Evolutionary conservation across 2,329 filamentous ascomycete genomes (phyloP).

Genomic region (Penicillium sumatraense): DNA sequence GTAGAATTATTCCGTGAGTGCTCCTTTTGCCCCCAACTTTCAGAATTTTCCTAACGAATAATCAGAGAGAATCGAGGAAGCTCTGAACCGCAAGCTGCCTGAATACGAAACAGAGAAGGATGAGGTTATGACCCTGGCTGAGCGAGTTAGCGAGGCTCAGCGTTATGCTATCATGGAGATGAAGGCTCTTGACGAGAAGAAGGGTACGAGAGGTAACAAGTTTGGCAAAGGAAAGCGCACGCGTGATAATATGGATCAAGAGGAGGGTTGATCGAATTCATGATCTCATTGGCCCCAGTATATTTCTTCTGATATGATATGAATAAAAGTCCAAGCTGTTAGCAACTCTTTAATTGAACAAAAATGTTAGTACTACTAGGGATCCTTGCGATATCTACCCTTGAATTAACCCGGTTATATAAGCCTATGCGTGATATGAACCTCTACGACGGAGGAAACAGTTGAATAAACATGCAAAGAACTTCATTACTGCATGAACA

Average conservation of each 20-base stretch:
- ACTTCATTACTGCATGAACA: slow-evolving; percentile 33
- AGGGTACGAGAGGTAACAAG: slow-evolving; percentile 53
- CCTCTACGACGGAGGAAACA: neutral
- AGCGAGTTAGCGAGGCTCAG: slow-evolving; percentile 81
- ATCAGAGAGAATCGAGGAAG: slow-evolving; percentile 73
- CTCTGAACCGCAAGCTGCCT: slow-evolving; percentile 74
- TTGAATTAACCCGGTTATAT: neutral
- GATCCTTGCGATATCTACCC: too few relatives aligned
- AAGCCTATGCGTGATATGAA: neutral
- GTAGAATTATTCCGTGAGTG: slow-evolving; percentile 67
- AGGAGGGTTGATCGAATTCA: slow-evolving; percentile 62
- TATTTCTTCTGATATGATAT: neutral
- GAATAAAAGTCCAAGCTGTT: too few relatives aligned
- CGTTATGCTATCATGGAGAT: slow-evolving; percentile 78
- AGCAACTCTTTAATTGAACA: too few relatives aligned
- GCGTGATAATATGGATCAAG: slow-evolving; percentile 72
- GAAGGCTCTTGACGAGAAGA: slow-evolving; percentile 77
- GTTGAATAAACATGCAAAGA: slow-evolving; percentile 2
- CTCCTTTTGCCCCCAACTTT: neutral
- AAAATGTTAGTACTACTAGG: too few relatives aligned
- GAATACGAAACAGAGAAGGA: slow-evolving; percentile 75
- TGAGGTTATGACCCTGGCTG: slow-evolving; percentile 81
- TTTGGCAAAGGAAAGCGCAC: slow-evolving; percentile 61
- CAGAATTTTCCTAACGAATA: neutral
- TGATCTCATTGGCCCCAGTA: slow-evolving; percentile 12